phyloP scores from a whole-genome alignment of 192 early-diverging fungal genomes.

The Rhizoclosmatium globosum region DNA sequence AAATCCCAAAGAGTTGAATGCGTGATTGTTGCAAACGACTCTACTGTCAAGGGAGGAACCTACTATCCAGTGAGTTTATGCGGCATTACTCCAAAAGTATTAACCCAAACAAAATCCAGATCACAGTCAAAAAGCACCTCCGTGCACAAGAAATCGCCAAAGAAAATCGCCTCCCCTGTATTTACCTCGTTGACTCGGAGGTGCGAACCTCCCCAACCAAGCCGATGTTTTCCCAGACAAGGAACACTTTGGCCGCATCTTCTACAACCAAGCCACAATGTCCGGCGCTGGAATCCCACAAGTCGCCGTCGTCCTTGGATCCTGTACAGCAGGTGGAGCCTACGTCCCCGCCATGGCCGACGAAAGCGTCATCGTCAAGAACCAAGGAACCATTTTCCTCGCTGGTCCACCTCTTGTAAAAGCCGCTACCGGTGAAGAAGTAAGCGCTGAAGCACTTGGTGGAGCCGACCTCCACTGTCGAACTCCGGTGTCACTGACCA shows the following conservation, averaged over 20 bases:
- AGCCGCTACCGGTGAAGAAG: conserved; percentile 95
- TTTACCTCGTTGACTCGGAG: conserved; percentile 97
- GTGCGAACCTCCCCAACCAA: conserved; percentile 86
- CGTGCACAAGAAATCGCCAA: conserved; percentile 95
- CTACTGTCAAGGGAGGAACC: conserved; percentile 97
- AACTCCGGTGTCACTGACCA: conserved; percentile 97
- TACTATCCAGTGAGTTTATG: conserved; percentile 83
- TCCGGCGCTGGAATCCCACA: conserved; percentile 85
- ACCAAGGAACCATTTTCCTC: conserved; percentile 96
- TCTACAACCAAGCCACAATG: conserved; percentile 87
- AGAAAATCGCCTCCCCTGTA: conserved; percentile 93
- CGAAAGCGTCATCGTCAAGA: conserved; percentile 94
- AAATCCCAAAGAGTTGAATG: conserved; percentile 76
- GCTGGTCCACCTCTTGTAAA: conserved; percentile 95
- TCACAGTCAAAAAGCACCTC: conserved; percentile 93
- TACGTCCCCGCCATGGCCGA: conserved; percentile 99
- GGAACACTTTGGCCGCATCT: conserved; percentile 89
- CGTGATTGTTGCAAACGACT: conserved; percentile 96
- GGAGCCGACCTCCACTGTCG: conserved; percentile 95
- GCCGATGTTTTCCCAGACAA: conserved; percentile 96
- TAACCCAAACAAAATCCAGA: conserved; percentile 17
- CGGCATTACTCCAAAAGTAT: neutral
- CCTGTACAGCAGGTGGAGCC: conserved; percentile 95
- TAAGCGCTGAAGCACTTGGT: conserved; percentile 92
- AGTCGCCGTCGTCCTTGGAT: conserved; percentile 96